Evolutionary conservation across 208 protist species (phyloP), one percentile per base, ranked within the genome.

Genomic region (Strigomonas culicis): DNA sequence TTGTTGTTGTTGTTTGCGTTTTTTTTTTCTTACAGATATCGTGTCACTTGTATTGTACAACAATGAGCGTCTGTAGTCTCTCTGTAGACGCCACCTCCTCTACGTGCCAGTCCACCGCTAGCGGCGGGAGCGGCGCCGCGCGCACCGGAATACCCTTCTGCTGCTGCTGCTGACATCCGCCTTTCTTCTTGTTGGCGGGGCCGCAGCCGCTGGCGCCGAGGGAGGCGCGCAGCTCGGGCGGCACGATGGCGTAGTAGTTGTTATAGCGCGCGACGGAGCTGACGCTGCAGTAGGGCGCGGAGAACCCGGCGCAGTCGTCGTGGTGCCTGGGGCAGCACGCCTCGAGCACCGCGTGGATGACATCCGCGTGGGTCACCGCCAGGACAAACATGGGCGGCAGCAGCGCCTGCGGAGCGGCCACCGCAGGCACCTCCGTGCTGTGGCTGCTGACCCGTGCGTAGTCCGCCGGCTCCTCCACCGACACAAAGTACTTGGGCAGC

Each of bases 231-330:
- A 75, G 76, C 30, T 80, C 74, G 0, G 58, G 24, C 0, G 73
- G 72, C 0, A 72, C 74, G 25, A 88, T 79, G 47, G 73, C 68
- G 65, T 92, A 94, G 63, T 80, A 92, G 70, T 92, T 85, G 68
- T 92, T 95, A 61, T 75, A 44, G 22, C 86, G 80, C 43, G 67
- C 52, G 8, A 95, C 65, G 30, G 63, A 73, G 0, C 83, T 95
- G 21, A 90, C 65, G 57, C 88, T 95, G 68, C 85, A 92, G 69
- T 85, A 90, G 22, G 85, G 81, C 17, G 91, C 85, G 25, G 85
- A 88, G 68, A 82, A 80, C 4, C 79, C 79, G 10, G 64, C 70
- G n/a, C 72, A 73, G 58, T 62, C 58, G 60, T 66, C 62, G 58
- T 75, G 76, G 59, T 89, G 70, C 39, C 69, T 80, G 15, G 85